Percentiles rank a stretch among this genome's conserved stretches.
phyloP scores from a whole-genome alignment of 2,329 filamentous ascomycete species.

The Fusarium siculi region DNA sequence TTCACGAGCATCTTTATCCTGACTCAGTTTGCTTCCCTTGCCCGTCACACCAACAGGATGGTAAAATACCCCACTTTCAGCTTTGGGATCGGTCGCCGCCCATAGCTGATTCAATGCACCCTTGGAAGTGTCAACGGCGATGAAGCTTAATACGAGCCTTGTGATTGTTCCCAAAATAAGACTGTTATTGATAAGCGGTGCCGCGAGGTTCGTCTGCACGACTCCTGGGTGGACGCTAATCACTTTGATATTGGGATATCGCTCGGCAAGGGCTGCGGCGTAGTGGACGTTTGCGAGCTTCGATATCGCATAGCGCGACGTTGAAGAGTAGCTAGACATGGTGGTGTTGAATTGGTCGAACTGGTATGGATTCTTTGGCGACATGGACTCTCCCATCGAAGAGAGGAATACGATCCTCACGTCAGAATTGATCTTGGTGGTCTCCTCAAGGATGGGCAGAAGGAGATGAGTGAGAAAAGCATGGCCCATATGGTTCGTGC shows the following conservation, averaged over 20 bases:
- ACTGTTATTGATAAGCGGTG: too few species aligned
- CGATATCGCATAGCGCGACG: neutral
- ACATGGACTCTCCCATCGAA: neutral
- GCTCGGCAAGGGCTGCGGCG: neutral
- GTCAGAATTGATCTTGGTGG: neutral
- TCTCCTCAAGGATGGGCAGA: neutral
- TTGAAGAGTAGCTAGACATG: neutral
- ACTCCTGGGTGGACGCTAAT: slow-evolving; percentile 1
- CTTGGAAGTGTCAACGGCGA: neutral
- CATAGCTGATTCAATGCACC: neutral
- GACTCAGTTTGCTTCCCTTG: slow-evolving; percentile 1
- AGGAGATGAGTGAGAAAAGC: neutral
- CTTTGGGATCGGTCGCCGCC: neutral
- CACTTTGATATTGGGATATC: neutral
- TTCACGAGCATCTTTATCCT: neutral
- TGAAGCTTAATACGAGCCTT: rapidly evolving
- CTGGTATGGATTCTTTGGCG: slow-evolving; percentile 1
- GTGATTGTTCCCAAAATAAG: neutral
- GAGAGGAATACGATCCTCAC: neutral
- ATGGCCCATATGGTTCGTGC: slow-evolving; percentile 4
- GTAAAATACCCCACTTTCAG: slow-evolving; percentile 2
- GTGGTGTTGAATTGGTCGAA: slow-evolving; percentile 8
- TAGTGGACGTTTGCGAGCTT: slow-evolving; percentile 16
- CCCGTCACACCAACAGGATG: slow-evolving; percentile 5
- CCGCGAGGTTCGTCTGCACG: neutral